Evolutionary conservation across 176 grass and related monocot species (phyloP), one percentile per base, ranked within the genome.

Genomic region (Elymus sibiricus): DNA sequence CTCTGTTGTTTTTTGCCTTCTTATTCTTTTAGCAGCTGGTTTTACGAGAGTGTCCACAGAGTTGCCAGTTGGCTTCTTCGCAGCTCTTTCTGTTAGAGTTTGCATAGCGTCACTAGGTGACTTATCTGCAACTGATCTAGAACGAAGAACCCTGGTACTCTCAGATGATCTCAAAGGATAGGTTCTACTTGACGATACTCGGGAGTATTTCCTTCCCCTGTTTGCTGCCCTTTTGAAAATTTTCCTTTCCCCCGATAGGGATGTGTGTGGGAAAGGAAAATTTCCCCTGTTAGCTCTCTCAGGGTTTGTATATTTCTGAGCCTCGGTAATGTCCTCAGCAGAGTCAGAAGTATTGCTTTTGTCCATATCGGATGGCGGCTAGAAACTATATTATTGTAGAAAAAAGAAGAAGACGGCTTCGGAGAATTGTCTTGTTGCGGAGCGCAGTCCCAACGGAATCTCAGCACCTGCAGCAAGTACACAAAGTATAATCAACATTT

Each of bases 141-240:
- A 91, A 59, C 35, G 74, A 86, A 88, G 91, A 85, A 81, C 64
- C 67, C 89, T 90, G 26, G 70, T 86, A 85, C 82, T 72, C 64
- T 42, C 77, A 64, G 90, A 92, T 82, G 92, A 89, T 17, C 85
- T 88, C 46, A 90, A n/a, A n/a, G n/a, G n/a, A 91, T 83, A 79
- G 78, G 53, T 70, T 69, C 29, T 59, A 60, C 60, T 28, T 81
- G 77, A 31, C 21, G 15, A 73, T 69, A 67, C 77, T 77, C 75
- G 77, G 37, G 77, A 76, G 49, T 13, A 61, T 40, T 86, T 90
- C 80, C 58, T 86, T 38, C 88, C 79, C 79, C 83, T 86, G 63
- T 82, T 77, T 51, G 72, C 83, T 64, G 51, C 29, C 64, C 79
- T 90, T 78, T 86, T 82, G 49, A 82, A 86, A 22, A 83, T 86